Conservation (phyloP, 2,329 filamentous ascomycete species). For the Penicillium sp. region DNA sequence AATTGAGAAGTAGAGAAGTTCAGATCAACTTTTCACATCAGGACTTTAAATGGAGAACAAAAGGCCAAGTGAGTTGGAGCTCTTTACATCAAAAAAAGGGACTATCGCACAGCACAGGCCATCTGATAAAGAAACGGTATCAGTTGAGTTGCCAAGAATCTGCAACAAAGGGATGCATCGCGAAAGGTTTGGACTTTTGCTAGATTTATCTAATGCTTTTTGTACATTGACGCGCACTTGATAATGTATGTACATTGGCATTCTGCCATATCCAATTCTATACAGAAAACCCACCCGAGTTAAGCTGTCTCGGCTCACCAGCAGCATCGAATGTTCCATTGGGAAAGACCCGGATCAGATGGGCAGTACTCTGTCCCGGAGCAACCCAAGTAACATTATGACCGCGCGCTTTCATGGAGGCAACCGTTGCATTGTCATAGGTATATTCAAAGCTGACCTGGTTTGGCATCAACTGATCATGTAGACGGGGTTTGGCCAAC, state of each 20-base stretch:
- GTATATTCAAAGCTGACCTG: constrained; percentile 63
- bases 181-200: background rate
- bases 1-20: background rate
- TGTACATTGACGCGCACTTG: background rate
- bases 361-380: constrained; percentile 64
- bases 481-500: constrained; percentile 65
- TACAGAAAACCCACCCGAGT: constrained; percentile 63
- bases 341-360: constrained; percentile 60
- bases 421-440: constrained; percentile 64
- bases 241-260: background rate
- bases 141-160: background rate
- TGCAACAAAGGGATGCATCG: background rate
- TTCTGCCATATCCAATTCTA: constrained; percentile 25
- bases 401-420: constrained; percentile 60
- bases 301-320: constrained; percentile 69
- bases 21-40: background rate
- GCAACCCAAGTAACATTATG: constrained; percentile 71
- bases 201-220: background rate
- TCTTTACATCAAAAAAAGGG: background rate
- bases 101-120: constrained; percentile 1
- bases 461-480: constrained; percentile 79
- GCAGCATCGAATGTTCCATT: constrained; percentile 76
- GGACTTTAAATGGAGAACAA: background rate
- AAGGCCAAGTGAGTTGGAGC: background rate
- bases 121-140: background rate